These are phyloP conservation scores for Lactarius psammicola DNA, from an alignment of 768 basidiomycete genomes.

Conservation along the genomic window DNA sequence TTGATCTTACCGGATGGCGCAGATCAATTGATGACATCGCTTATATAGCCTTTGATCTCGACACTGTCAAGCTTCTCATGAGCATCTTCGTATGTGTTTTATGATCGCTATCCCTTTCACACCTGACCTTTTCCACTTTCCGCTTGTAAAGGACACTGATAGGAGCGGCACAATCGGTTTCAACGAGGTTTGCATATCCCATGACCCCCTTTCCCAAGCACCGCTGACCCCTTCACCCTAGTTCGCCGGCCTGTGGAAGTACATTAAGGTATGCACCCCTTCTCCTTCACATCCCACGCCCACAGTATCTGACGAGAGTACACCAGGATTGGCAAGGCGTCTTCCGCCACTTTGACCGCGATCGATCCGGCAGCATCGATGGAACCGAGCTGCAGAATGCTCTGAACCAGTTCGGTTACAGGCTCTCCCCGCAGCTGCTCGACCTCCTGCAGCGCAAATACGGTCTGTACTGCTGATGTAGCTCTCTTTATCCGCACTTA, in stretches of 20 bases:
- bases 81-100: constrained; percentile 63
- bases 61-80: constrained; percentile 85
- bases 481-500: background rate
- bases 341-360: constrained; percentile 82
- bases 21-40: background rate
- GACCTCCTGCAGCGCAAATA: constrained; percentile 75
- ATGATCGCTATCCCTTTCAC: background rate
- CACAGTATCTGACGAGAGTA: background rate
- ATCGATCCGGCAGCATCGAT: constrained; percentile 79
- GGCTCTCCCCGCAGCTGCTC: constrained; percentile 64
- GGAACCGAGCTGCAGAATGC: constrained; percentile 64
- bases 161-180: constrained; percentile 78
- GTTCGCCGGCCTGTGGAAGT: constrained; percentile 80
- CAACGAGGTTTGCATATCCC: constrained; percentile 53
- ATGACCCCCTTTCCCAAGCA: constrained; percentile 12
- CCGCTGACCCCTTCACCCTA: constrained; percentile 26
- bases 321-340: constrained; percentile 77
- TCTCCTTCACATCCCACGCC: background rate
- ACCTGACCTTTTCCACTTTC: constrained; percentile 7
- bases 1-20: background rate
- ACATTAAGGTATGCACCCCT: constrained; percentile 55
- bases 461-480: constrained; percentile 43
- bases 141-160: constrained; percentile 53
- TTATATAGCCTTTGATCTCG: constrained; percentile 69
- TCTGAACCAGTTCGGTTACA: constrained; percentile 74